Evolutionary conservation across 805 yeast species (phyloP).

Genomic region (Metschnikowia santaceciliae): DNA sequence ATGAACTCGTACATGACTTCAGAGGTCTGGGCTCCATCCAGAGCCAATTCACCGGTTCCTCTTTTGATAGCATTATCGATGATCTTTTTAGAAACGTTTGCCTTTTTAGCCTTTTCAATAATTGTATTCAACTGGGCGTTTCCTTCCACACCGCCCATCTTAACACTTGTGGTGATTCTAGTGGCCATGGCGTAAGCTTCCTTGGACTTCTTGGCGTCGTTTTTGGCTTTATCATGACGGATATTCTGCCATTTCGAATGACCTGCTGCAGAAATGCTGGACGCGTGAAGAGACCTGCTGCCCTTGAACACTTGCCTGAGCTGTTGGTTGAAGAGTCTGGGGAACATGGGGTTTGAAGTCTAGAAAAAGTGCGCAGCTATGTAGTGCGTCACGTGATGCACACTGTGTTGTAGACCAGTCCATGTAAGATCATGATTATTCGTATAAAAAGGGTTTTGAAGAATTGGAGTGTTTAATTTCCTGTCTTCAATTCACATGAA

Average conservation of each 20-base stretch:
- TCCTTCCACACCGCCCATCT: conserved; percentile 67
- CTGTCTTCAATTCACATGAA: too few species aligned
- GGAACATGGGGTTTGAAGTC: not conserved
- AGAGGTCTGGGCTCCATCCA: conserved; percentile 38
- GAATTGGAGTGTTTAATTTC: too few species aligned
- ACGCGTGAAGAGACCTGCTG: conserved; percentile 14
- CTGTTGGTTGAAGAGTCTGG: not conserved
- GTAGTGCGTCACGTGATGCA: not conserved
- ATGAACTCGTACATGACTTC: conserved; percentile 75
- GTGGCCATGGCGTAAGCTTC: conserved; percentile 68
- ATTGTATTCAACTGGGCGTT: conserved; percentile 61
- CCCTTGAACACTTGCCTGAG: not conserved
- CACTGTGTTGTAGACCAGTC: not conserved
- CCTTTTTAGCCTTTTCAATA: conserved; percentile 71
- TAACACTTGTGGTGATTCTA: conserved; percentile 71
- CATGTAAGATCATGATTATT: too few species aligned
- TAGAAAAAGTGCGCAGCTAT: not conserved
- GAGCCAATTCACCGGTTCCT: conserved; percentile 65
- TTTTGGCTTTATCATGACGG: conserved; percentile 89
- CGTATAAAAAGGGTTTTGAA: too few species aligned
- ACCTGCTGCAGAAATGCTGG: conserved; percentile 48
- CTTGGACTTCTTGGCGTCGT: conserved; percentile 74
- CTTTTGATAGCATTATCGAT: conserved; percentile 85
- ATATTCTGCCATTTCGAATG: conserved; percentile 96
- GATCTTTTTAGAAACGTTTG: conserved; percentile 76